Base-by-base conservation (phyloP, 768 basidiomycete species). In the Panus rudis region DNA sequence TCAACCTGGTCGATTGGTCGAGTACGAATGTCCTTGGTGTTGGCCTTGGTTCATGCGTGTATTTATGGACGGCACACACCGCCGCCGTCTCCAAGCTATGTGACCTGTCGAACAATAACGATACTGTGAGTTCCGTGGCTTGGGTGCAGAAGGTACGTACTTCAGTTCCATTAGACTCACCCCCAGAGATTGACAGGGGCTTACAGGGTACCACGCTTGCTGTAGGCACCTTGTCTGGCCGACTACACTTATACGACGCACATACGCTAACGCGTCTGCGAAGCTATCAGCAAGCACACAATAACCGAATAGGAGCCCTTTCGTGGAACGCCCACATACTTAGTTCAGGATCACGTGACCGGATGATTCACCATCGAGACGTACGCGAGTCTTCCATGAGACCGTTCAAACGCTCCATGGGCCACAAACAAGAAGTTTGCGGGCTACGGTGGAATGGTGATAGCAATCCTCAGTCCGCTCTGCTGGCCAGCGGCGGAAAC, bases 1-100 rank as follows among this genome's bases (percentile, higher is more conserved):
- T 99, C 49, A 98, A 98, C 57, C 74, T 98, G 10, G 92, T 98
- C 19, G 93, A 97, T 50, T 98, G 96, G 96, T 90, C 87, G 2
- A 85, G 82, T 41, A 93, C 89, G 4, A 98, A 98, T 57, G 82
- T 97, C 0, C 79, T 98, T 0, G 93, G 88, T 3, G 96, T 98
- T 6, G 94, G 93, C 2, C 73, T 99, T 6, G 89, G 84, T 3
- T 71, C 82, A 0, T 92, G 90, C 48, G 94, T 99, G 11, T 99
- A 99, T 59, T 79, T 97, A 1, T 99, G 96, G 96, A 88, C 86
- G 6, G 96, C 94, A 6, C 84, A 91, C 41, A 96, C 92, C 44
- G 91, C 91, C 17, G 79, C 78, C 4, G 96, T 98, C 4, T 87
- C 83, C 21, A 93, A 94, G 59, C 68, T 99, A 14, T 94, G 91